Conservation (phyloP, 2,329 filamentous ascomycete genomes). For the Pestalotiopsis sp. region DNA sequence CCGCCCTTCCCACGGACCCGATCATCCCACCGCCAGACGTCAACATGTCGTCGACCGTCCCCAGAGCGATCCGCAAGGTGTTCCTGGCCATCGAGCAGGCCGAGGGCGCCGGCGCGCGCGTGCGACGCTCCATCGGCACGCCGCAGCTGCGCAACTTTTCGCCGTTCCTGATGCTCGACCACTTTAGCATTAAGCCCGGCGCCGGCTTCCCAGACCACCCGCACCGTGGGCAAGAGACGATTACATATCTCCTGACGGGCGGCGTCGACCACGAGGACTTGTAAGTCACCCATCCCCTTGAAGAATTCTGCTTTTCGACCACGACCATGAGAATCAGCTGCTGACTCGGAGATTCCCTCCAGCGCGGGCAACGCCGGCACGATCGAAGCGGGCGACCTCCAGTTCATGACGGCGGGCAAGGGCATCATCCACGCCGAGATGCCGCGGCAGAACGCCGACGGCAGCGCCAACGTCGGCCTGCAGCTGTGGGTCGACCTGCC, state of each 20-base stretch:
- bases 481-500: slow-evolving; percentile 97
- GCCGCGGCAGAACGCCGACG: slow-evolving; percentile 78
- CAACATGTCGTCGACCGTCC: slow-evolving; percentile 59
- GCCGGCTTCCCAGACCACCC: slow-evolving; percentile 90
- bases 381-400: slow-evolving; percentile 83
- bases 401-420: slow-evolving; percentile 95
- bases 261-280: slow-evolving; percentile 44
- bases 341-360: background rate
- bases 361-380: slow-evolving; percentile 62
- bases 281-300: background rate
- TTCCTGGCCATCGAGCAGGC: slow-evolving; percentile 85
- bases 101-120: slow-evolving; percentile 85
- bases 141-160: slow-evolving; percentile 81
- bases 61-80: slow-evolving; percentile 78
- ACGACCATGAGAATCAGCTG: background rate
- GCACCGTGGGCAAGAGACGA: slow-evolving; percentile 78
- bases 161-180: slow-evolving; percentile 95
- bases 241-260: slow-evolving; percentile 83
- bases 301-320: background rate
- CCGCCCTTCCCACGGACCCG: background rate
- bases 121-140: slow-evolving; percentile 86
- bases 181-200: slow-evolving; percentile 79
- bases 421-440: slow-evolving; percentile 97
- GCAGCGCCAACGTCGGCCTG: slow-evolving; percentile 79
- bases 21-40: slow-evolving; percentile 23